Evolutionary conservation across 2,329 filamentous ascomycete species (phyloP), one percentile per base, ranked within the genome.

Genomic region (Aspergillus sp.): DNA sequence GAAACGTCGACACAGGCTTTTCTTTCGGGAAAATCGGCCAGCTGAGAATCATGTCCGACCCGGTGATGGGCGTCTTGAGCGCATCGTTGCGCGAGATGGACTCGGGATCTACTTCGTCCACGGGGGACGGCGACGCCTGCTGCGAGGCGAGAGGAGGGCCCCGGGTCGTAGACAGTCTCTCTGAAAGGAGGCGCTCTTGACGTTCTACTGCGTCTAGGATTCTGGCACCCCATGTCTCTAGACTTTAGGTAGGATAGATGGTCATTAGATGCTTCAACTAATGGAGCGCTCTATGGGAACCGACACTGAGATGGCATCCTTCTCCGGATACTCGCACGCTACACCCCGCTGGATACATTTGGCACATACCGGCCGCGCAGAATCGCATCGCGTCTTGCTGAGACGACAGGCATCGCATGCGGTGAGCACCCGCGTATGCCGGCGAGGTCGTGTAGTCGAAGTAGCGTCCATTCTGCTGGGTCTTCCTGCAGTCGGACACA

Each of bases 361-460:
- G 44, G 59, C 57, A 50, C 61, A 64, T 14, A 59, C 52, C 38
- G 61, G 61, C 25, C 60, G 55, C 11, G 54, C 59, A n/a, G 60
- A 63, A 40, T 64, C 61, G 38, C 61, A 64, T 36, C 61, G 59
- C 16, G 61, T 64, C 56, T 64, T 64, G 52, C 58, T 61, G 25
- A 63, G 49, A 7, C 61, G 60, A 54, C 61, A 64, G 40, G 59
- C 59, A 52, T 64, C 57, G 53, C 61, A 64, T 2, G 61, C 61
- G 13, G 58, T 62, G 32, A 64, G 51, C 34, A 64, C 60, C 32
- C 61, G 60, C 47, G 60, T 63, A 53, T 64, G 59, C 52, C 56
- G 63, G 47, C 59, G 60, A 49, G 57, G 14, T 38, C 34, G 34
- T 5, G 34, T 45, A 44, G 48, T 55, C 11, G 54, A 45, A 25